Evolutionary conservation across 106 monocot species (phyloP).

Genomic region (Gastrodia elata): DNA sequence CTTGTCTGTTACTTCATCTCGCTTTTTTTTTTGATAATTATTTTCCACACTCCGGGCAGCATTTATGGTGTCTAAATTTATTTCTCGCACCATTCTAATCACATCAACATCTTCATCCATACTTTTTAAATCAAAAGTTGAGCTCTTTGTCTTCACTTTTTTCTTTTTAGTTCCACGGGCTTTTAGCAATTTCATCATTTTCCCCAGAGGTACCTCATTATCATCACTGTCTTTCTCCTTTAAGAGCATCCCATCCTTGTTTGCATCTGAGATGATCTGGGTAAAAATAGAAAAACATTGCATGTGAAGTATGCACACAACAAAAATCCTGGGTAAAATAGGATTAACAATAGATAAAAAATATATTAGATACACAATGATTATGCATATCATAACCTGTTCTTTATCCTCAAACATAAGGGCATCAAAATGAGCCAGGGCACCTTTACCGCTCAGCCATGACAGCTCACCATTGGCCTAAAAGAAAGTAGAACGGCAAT

Average conservation of each 20-base stretch:
- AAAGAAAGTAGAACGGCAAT: slow-evolving; percentile 8
- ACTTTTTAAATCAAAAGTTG: slow-evolving; percentile 15
- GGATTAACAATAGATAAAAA: background rate
- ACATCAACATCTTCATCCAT: slow-evolving; percentile 67
- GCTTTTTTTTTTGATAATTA: slow-evolving; percentile 19
- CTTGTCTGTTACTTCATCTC: slow-evolving; percentile 5
- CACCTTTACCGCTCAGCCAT: slow-evolving; percentile 41
- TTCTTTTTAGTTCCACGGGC: slow-evolving; percentile 68
- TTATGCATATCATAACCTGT: slow-evolving; percentile 17
- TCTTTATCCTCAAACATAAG: slow-evolving; percentile 41
- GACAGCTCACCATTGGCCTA: slow-evolving; percentile 23
- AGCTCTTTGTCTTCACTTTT: slow-evolving; percentile 26
- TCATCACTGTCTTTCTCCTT: slow-evolving; percentile 49
- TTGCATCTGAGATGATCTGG: slow-evolving; percentile 24
- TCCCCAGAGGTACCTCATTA: slow-evolving; percentile 70
- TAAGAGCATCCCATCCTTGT: slow-evolving; percentile 31
- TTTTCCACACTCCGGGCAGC: slow-evolving; percentile 14
- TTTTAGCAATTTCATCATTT: slow-evolving; percentile 76
- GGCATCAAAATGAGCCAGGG: slow-evolving; percentile 74
- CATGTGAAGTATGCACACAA: background rate
- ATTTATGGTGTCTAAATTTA: slow-evolving; percentile 54
- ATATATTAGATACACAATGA: background rate
- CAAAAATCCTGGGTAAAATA: background rate
- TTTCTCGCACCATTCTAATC: slow-evolving; percentile 79
- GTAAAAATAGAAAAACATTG: background rate